Percentiles rank a stretch among this genome's conserved stretches.
Evolutionary conservation across 148 eudicot species (phyloP).

Genomic region (Dianthus caryophyllus): DNA sequence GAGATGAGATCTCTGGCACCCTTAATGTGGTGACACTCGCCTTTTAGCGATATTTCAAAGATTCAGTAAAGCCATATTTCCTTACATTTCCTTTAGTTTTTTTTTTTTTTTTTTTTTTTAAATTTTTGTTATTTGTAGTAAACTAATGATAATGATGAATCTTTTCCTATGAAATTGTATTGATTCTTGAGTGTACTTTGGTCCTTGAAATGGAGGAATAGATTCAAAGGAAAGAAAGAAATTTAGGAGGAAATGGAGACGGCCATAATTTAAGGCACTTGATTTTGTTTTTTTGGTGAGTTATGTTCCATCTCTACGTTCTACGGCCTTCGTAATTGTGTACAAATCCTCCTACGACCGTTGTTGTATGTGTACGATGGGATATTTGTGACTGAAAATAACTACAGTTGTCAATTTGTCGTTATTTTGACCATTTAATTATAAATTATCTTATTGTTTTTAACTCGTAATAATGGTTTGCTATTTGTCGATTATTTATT

Average conservation of each 20-base stretch:
- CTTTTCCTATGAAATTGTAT: slow-evolving; percentile 7
- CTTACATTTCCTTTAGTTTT: neutral
- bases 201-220: neutral
- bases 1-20: slow-evolving; percentile 94
- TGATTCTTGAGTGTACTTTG: neutral
- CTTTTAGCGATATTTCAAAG: neutral
- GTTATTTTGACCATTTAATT: too few species aligned
- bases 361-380: too few species aligned
- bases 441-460: too few species aligned
- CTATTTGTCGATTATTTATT: too few species aligned
- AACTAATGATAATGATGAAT: slow-evolving; percentile 14
- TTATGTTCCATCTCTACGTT: neutral
- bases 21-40: slow-evolving; percentile 54
- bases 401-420: too few species aligned
- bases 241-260: neutral
- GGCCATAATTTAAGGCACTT: slow-evolving; percentile 3
- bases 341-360: too few species aligned
- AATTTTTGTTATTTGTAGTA: slow-evolving; percentile 2
- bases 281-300: neutral
- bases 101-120: too few species aligned
- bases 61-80: neutral
- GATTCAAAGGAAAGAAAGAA: neutral
- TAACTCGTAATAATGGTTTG: too few species aligned
- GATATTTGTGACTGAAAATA: too few species aligned
- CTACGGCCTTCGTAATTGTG: too few species aligned